These are phyloP conservation scores for Saturnispora gosingensis DNA, from an alignment of 805 yeast genomes.

Conservation along the genomic window DNA sequence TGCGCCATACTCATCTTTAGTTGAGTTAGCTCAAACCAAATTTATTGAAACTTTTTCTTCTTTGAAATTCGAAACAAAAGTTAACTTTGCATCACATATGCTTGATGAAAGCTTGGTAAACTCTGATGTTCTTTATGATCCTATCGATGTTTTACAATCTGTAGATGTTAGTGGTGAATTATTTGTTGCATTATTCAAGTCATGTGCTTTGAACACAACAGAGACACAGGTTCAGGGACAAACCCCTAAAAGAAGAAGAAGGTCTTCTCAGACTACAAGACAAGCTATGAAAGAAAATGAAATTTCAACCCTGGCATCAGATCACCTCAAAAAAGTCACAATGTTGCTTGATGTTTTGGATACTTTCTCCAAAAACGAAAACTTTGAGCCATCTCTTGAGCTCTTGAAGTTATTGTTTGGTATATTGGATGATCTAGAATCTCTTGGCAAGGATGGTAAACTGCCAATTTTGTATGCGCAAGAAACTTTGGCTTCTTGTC, in stretches of 20 bases:
- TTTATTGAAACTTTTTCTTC: constrained; percentile 46
- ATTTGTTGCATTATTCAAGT: constrained; percentile 49
- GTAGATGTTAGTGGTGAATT: constrained; percentile 45
- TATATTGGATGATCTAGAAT: constrained; percentile 64
- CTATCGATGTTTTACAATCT: constrained; percentile 44
- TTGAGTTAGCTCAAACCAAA: constrained; percentile 41
- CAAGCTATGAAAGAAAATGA: constrained; percentile 69
- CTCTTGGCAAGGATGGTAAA: constrained; percentile 84
- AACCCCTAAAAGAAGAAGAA: constrained; percentile 72
- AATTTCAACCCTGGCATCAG: constrained; percentile 64
- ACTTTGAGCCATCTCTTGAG: constrained; percentile 25
- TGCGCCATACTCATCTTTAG: constrained; percentile 34
- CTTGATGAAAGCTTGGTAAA: constrained; percentile 39
- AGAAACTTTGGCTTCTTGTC: constrained; percentile 81
- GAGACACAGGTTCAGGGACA: constrained; percentile 22
- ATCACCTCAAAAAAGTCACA: constrained; percentile 70
- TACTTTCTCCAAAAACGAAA: constrained; percentile 21
- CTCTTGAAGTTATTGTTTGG: constrained; percentile 40
- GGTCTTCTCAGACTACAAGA: constrained; percentile 66
- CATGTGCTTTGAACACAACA: constrained; percentile 29
- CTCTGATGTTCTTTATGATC: constrained; percentile 38
- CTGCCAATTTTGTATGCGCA: constrained; percentile 86
- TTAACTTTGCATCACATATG: constrained; percentile 48
- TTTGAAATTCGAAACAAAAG: constrained; percentile 49
- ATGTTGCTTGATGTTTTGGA: constrained; percentile 74